Conservation (phyloP, 2,329 filamentous ascomycete genomes). For the Escovopsis sp. region DNA sequence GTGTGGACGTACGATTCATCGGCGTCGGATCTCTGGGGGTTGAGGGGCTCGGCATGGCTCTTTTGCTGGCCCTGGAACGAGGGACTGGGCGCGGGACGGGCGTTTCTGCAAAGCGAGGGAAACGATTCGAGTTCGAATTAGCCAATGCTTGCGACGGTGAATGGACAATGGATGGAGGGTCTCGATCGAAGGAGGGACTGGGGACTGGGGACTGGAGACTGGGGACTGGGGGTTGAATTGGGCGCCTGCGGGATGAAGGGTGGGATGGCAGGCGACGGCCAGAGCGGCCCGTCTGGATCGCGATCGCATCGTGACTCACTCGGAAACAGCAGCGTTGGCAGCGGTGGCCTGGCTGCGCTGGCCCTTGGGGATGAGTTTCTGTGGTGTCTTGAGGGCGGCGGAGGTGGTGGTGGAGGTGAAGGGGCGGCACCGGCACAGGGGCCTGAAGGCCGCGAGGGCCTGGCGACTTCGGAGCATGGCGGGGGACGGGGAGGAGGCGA, state of each 20-base stretch:
- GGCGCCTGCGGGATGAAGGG: too few species aligned
- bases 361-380: slow-evolving; percentile 25
- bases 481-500: background rate
- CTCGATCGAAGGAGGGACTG: too few species aligned
- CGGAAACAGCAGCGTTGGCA: slow-evolving; percentile 9
- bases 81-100: slow-evolving; percentile 43
- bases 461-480: slow-evolving; percentile 35
- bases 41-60: slow-evolving; percentile 51
- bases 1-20: slow-evolving; percentile 56
- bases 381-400: slow-evolving; percentile 17
- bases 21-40: slow-evolving; percentile 43
- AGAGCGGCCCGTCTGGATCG: too few species aligned
- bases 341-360: slow-evolving; percentile 35
- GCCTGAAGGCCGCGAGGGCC: slow-evolving; percentile 30
- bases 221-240: too few species aligned
- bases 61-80: slow-evolving; percentile 35
- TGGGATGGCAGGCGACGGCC: too few species aligned
- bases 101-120: slow-evolving; percentile 12
- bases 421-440: slow-evolving; percentile 23
- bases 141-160: too few species aligned
- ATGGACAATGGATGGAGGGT: too few species aligned
- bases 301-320: too few species aligned
- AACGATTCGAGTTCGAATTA: too few species aligned
- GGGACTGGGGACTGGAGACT: too few species aligned
- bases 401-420: slow-evolving; percentile 26